These are phyloP conservation scores for Anthracocystis panici-leucophaei DNA, from an alignment of 1,284 basidiomycete genomes.

Conservation along the genomic window DNA sequence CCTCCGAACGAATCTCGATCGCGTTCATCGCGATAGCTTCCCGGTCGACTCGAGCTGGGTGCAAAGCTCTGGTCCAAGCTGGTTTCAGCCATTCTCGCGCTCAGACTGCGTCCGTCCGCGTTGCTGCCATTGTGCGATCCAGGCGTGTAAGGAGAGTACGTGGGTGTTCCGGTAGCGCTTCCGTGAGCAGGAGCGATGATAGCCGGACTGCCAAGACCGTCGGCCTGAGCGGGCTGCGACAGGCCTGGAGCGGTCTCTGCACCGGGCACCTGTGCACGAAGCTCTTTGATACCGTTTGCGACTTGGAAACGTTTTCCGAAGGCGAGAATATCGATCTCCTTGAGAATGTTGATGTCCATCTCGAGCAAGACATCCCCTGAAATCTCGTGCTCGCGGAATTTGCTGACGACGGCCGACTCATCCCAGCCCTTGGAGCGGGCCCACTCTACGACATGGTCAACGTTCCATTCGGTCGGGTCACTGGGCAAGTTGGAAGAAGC, in stretches of 20 bases:
- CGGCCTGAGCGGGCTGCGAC: conserved; percentile 17
- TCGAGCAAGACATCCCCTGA: conserved; percentile 95
- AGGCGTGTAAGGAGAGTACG: conserved; percentile 32
- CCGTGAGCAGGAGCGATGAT: conserved; percentile 28
- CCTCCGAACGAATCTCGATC: conserved; percentile 33
- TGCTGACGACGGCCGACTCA: conserved; percentile 78
- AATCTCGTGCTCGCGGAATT: conserved; percentile 91
- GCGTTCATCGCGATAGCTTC: conserved; percentile 32
- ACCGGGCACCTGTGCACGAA: conserved; percentile 71
- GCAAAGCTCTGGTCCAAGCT: conserved; percentile 43
- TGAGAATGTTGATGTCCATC: conserved; percentile 89
- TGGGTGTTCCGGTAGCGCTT: conserved; percentile 22
- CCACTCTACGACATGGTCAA: conserved; percentile 93
- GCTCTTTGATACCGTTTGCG: conserved; percentile 91
- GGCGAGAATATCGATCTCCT: conserved; percentile 93
- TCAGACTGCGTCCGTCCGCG: conserved; percentile 44
- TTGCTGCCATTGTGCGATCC: conserved; percentile 48
- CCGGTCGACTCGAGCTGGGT: conserved; percentile 35
- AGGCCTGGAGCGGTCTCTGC: conserved; percentile 20
- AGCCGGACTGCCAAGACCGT: conserved; percentile 44
- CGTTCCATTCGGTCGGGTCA: conserved; percentile 81
- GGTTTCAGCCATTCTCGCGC: conserved; percentile 38
- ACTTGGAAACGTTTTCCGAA: conserved; percentile 95
- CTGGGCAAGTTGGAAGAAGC: conserved; percentile 23
- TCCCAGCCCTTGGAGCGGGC: conserved; percentile 86